Percentiles rank a stretch among this genome's conserved stretches.
phyloP scores from a whole-genome alignment of 2,329 filamentous ascomycete genomes.

The Tympanopsis confertula region DNA sequence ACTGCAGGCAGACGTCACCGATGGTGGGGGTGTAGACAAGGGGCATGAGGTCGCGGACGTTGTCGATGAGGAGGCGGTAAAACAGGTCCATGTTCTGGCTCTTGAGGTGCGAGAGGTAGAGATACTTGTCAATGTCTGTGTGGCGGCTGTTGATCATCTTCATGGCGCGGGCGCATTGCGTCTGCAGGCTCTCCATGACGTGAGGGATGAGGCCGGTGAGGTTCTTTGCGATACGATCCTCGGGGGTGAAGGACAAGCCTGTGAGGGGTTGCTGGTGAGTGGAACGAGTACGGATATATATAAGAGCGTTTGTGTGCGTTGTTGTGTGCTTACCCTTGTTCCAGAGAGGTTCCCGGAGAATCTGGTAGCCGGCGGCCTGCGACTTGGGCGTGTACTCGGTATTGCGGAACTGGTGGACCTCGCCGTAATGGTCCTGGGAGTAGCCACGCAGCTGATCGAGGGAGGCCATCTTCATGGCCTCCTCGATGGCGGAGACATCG shows the following conservation, averaged over 20 bases:
- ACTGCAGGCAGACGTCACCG: slow-evolving; percentile 90
- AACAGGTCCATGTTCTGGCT: slow-evolving; percentile 70
- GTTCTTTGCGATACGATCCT: slow-evolving; percentile 52
- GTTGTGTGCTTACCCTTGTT: slow-evolving; percentile 44
- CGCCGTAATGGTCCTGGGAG: slow-evolving; percentile 39
- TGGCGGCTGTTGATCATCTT: slow-evolving; percentile 61
- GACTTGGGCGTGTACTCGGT: slow-evolving; percentile 41
- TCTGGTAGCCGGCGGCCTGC: slow-evolving; percentile 46
- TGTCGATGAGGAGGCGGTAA: slow-evolving; percentile 69
- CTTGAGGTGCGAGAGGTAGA: slow-evolving; percentile 69
- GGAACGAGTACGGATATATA: slow-evolving; percentile 4
- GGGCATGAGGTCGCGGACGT: slow-evolving; percentile 68
- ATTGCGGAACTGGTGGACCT: slow-evolving; percentile 38
- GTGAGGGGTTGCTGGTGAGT: slow-evolving; percentile 3
- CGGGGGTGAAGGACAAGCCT: slow-evolving; percentile 55
- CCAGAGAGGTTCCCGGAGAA: slow-evolving; percentile 50
- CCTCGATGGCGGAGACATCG: slow-evolving; percentile 43
- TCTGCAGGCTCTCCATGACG: slow-evolving; percentile 47
- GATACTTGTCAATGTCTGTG: slow-evolving; percentile 69
- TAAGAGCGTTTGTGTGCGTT: slow-evolving; percentile 2
- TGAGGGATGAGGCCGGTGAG: slow-evolving; percentile 55
- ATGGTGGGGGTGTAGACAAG: slow-evolving; percentile 83
- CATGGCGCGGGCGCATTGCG: slow-evolving; percentile 55
- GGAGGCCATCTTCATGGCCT: slow-evolving; percentile 46
- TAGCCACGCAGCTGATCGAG: slow-evolving; percentile 52